Conservation (phyloP, 164 flowering plant species). For the Chimonanthus salicifolius region DNA sequence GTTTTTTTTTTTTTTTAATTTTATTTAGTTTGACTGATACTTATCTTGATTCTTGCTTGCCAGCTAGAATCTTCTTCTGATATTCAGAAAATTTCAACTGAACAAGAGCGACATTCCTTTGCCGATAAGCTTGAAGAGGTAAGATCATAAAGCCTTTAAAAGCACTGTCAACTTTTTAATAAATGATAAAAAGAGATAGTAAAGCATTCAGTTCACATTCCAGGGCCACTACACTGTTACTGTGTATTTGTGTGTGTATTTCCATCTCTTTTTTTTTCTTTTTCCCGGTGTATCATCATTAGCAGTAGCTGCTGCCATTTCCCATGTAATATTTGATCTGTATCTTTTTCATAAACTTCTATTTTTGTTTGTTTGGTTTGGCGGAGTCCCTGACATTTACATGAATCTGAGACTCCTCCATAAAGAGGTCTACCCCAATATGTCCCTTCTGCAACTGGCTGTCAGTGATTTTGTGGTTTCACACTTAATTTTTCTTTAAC, state of each 20-base stretch:
- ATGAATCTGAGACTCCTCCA: too few species aligned
- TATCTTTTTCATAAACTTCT: conserved; percentile 1
- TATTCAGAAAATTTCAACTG: conserved; percentile 52
- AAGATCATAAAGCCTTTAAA: neutral
- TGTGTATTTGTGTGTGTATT: neutral
- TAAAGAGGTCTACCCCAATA: too few species aligned
- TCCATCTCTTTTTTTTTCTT: neutral
- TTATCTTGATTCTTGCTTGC: conserved; percentile 5
- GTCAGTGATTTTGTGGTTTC: too few species aligned
- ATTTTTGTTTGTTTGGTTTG: neutral
- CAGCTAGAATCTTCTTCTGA: conserved; percentile 80
- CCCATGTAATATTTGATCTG: too few species aligned
- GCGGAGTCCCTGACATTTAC: too few species aligned
- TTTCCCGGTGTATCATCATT: too few species aligned
- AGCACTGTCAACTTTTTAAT: too few species aligned
- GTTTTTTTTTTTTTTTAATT: neutral
- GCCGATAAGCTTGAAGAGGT: conserved; percentile 87
- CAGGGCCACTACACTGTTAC: neutral
- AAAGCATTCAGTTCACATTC: too few species aligned
- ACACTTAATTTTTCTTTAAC: too few species aligned
- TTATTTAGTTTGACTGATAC: neutral
- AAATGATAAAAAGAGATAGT: too few species aligned
- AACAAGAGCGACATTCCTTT: conserved; percentile 67
- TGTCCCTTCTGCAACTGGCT: too few species aligned
- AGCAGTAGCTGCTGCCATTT: too few species aligned